Evolutionary conservation across 768 basidiomycete species (phyloP), one percentile per base, ranked within the genome.

Genomic region (Tulasnella sp.): DNA sequence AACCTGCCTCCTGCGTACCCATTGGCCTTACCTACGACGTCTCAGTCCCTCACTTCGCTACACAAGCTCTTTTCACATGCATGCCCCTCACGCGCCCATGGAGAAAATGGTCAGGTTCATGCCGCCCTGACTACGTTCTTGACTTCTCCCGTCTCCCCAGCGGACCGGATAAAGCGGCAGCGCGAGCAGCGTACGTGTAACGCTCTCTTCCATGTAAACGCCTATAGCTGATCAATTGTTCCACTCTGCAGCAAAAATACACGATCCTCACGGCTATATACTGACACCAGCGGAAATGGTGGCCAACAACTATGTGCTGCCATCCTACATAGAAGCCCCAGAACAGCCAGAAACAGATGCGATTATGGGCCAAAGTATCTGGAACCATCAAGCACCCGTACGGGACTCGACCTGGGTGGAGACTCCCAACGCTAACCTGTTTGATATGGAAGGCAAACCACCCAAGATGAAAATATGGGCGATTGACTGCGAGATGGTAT

Each of bases 401-500:
- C 12, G 59, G 64, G 31, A 31, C 4, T 25, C 78, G 4, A 67
- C 64, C 1, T 96, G 90, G 90, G 69, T 86, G 5, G 88, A 97
- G 70, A 90, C 85, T 0, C 84, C 89, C 2, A 69, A 79, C 57
- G 68, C 72, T 0, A 52, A 52, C 4, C 9, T 34, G 5, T 19
- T 62, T 1, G 63, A 69, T 36, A 64, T 68, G 29, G 62, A 69
- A 2, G 50, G 71, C 6, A 32, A 43, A 71, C n/a, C 61, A 70
- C 15, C 69, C 17, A 69, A 65, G 29, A 65, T 63, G n/a, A 67
- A 72, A 58, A 77, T 94, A 23, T 82, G 86, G 55, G 88, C 89
- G 0, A 77, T 99, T 45, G 94, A 99, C 74, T 98, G 94, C 68
- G 94, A 97, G 68, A 97, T 97, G 94, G 93, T 89, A 59, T 52